Conservation (phyloP, 2,329 filamentous ascomycete species). For the Aspergillus proliferans region DNA sequence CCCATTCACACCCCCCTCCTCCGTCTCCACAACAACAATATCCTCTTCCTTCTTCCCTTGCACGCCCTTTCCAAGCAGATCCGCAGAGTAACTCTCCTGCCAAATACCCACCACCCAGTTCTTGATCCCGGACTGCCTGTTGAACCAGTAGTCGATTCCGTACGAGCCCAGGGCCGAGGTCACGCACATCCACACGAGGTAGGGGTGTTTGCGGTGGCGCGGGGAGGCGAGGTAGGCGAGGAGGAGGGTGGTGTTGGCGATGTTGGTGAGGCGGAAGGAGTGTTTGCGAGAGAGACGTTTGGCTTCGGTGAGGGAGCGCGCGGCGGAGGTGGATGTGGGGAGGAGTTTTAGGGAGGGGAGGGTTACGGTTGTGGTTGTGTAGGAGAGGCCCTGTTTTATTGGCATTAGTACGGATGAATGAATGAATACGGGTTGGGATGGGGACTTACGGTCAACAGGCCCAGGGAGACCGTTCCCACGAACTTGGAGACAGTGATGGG, state of each 20-base stretch:
- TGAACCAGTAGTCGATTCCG: conserved; percentile 65
- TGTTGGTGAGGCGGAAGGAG: conserved; percentile 58
- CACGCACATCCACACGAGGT: conserved; percentile 77
- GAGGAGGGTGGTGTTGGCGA: conserved; percentile 66
- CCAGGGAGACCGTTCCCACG: conserved; percentile 82
- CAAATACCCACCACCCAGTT: conserved; percentile 24
- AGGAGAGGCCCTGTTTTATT: conserved; percentile 68
- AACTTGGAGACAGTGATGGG: conserved; percentile 80
- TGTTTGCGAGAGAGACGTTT: conserved; percentile 58
- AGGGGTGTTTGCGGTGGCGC: conserved; percentile 70
- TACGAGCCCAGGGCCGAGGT: conserved; percentile 45
- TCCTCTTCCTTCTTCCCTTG: conserved; percentile 30
- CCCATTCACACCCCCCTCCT: conserved; percentile 37
- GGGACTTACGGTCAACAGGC: conserved; percentile 67
- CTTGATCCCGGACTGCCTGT: conserved; percentile 53
- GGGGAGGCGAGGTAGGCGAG: conserved; percentile 75
- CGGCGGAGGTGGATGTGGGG: conserved; percentile 65
- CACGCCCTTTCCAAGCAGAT: conserved; percentile 8
- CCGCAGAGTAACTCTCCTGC: conserved; percentile 40
- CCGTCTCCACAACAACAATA: conserved; percentile 31
- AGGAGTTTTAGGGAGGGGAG: conserved; percentile 76
- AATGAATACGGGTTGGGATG: background rate
- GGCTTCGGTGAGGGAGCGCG: conserved; percentile 64
- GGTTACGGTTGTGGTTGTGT: conserved; percentile 70
- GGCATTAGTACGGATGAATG: background rate